Percentiles rank a stretch among this genome's conserved stretches.
Conservation (phyloP, 129 eudicot genomes). For the Logfia minima region DNA sequence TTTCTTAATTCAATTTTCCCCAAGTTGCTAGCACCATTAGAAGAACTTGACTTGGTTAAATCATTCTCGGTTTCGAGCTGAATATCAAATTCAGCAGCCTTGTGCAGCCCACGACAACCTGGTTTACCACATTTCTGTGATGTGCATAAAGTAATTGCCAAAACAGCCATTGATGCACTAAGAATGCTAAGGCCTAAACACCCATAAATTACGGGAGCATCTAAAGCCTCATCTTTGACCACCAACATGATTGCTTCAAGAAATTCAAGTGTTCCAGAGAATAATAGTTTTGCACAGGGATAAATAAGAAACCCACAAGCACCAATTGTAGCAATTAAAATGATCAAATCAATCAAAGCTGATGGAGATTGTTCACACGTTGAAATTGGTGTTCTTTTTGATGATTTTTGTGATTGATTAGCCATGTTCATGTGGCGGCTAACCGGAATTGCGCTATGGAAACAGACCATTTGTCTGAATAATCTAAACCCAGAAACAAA, state of each 20-base stretch:
- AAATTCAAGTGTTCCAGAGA: conserved; percentile 33
- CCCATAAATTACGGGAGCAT: conserved; percentile 60
- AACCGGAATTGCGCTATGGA: conserved; percentile 55
- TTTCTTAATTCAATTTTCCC: conserved; percentile 48
- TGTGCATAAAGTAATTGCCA: conserved; percentile 43
- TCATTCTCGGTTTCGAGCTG: conserved; percentile 47
- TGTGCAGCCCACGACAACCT: conserved; percentile 60
- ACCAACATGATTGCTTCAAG: conserved; percentile 29
- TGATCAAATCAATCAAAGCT: conserved; percentile 61
- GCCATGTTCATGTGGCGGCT: conserved; percentile 69
- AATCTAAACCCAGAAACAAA: conserved; percentile 25
- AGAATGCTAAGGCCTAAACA: conserved; percentile 60
- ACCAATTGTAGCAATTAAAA: conserved; percentile 58
- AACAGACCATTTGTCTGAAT: conserved; percentile 63
- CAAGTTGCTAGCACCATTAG: conserved; percentile 23
- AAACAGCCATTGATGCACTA: conserved; percentile 49
- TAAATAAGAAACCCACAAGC: conserved; percentile 61
- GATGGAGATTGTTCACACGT: conserved; percentile 62
- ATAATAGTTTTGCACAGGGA: conserved; percentile 44
- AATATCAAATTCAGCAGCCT: conserved; percentile 71
- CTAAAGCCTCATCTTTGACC: conserved; percentile 52
- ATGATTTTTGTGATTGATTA: conserved; percentile 44
- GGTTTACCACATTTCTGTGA: conserved; percentile 61
- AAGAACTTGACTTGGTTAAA: conserved; percentile 39
- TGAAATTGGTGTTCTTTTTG: conserved; percentile 48